Evolutionary conservation across 192 early-diverging fungal genomes (phyloP), one percentile per base, ranked within the genome.

Genomic region (Oehlia diaphana): DNA sequence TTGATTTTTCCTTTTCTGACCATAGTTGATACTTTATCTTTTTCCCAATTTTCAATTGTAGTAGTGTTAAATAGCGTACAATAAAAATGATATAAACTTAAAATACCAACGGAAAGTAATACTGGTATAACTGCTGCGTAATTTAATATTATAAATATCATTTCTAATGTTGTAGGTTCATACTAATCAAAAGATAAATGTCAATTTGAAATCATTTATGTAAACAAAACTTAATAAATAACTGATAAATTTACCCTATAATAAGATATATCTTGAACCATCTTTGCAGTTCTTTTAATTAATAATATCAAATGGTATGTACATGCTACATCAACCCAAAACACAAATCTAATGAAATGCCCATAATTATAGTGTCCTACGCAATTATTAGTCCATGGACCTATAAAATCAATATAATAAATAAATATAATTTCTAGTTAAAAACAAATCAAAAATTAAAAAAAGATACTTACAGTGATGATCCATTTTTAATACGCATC

Each of bases 321-420:
- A n/a, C 87, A 87, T 23, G 91, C 80, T 63, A 93, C 23, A 66
- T 82, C 88, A 8, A 93, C 92, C 61, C 88, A 94, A 61, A 84
- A 86, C 63, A 95, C 84, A 85, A 99, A 94, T 2, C 96, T 93
- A 28, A 95, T 50, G 83, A 93, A 93, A 82, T 98, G 91, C 19
- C 85, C 81, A 77, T 91, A 87, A 87, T 95, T 92, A 74, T 79
- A 84, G 85, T 93, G 86, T 66, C 94, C 93, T 72, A 98, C 86
- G 82, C 95, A 96, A 83, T 96, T 92, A 84, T 92, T 89, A 79
- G 96, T 91, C 95, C 96, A 99, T 9, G 96, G 96, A 66, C 77
- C 77, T 78, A 65, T 35, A 62, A 62, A 61, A 61, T 53, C 14
- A 53, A 53, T 4, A 21, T 21, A 21, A 58, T 63, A 39, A 50